Conservation (phyloP, 371 early-diverging fungal genomes). For the Apophysomyces sp. region DNA sequence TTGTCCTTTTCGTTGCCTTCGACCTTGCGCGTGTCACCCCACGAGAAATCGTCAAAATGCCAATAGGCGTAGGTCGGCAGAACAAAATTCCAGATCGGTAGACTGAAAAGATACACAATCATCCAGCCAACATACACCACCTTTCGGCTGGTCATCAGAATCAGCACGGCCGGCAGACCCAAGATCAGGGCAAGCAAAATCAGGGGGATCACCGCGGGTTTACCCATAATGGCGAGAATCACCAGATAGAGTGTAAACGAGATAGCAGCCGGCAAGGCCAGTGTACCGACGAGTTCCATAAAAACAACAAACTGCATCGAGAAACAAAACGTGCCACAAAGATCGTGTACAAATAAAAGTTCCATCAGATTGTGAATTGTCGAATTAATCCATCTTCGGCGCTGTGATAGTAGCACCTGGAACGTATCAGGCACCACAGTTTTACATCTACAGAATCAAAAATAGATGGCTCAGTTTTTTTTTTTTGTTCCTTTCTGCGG, state of each 20-base stretch:
- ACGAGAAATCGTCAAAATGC: constrained; percentile 99
- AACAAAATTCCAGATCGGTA: constrained; percentile 98
- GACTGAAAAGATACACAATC: constrained; percentile 85
- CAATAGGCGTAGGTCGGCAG: constrained; percentile 98
- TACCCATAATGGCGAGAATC: constrained; percentile 54
- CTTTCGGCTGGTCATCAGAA: constrained; percentile 90
- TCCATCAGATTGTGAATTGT: constrained; percentile 98
- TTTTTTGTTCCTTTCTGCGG: constrained; percentile 4
- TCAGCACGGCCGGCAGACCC: constrained; percentile 93
- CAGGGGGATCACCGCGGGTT: constrained; percentile 72
- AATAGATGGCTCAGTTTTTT: not conserved
- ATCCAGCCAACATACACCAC: constrained; percentile 95
- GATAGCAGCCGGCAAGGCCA: constrained; percentile 98
- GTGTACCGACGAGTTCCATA: constrained; percentile 97
- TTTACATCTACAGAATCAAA: constrained; percentile 61
- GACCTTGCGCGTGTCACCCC: constrained; percentile 97
- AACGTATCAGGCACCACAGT: constrained; percentile 97
- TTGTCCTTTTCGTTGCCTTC: constrained; percentile 57
- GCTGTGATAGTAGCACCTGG: constrained; percentile 93
- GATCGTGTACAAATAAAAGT: constrained; percentile 89
- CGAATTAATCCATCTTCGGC: constrained; percentile 99
- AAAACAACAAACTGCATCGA: constrained; percentile 99
- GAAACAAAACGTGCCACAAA: constrained; percentile 99
- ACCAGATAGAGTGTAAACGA: constrained; percentile 86
- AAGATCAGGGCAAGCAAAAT: constrained; percentile 79